Conservation (phyloP, 116 monocot genomes). For the Zostera marina region DNA sequence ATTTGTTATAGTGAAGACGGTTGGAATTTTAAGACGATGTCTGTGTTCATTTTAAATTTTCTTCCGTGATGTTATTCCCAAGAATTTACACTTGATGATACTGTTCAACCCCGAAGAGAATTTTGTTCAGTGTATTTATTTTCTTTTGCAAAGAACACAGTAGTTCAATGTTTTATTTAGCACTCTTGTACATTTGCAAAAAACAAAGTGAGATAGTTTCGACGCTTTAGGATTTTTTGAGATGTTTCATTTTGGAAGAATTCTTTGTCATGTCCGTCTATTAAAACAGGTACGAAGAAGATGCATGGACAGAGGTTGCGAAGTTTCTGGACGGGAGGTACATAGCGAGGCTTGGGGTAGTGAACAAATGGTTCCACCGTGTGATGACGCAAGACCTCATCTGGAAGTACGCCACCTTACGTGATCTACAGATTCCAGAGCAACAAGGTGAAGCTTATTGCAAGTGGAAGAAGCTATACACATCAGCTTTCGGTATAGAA, state of each 20-base stretch:
- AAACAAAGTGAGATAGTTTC: neutral
- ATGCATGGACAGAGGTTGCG: slow-evolving; percentile 89
- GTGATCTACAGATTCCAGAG: slow-evolving; percentile 59
- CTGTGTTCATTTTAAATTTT: too few relatives aligned
- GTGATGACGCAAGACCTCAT: slow-evolving; percentile 59
- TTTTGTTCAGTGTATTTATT: too few relatives aligned
- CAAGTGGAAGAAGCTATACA: slow-evolving; percentile 60
- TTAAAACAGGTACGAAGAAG: slow-evolving; percentile 48
- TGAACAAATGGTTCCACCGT: slow-evolving; percentile 59
- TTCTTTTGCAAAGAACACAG: too few relatives aligned
- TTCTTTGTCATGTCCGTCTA: neutral
- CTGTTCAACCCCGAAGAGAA: too few relatives aligned
- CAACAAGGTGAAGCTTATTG: slow-evolving; percentile 18
- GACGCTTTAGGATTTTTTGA: neutral
- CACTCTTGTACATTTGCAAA: neutral
- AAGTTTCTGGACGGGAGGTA: slow-evolving; percentile 58
- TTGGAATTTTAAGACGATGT: too few relatives aligned
- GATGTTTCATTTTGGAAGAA: neutral
- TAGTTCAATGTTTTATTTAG: too few relatives aligned
- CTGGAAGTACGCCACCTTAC: slow-evolving; percentile 76
- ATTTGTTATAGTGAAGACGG: too few relatives aligned
- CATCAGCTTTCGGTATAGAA: slow-evolving; percentile 56
- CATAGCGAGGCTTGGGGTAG: slow-evolving; percentile 34
- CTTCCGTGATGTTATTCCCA: too few relatives aligned
- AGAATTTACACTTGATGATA: too few relatives aligned